phyloP scores from a whole-genome alignment of 768 basidiomycete genomes.

The Leccinum sublutescens region DNA sequence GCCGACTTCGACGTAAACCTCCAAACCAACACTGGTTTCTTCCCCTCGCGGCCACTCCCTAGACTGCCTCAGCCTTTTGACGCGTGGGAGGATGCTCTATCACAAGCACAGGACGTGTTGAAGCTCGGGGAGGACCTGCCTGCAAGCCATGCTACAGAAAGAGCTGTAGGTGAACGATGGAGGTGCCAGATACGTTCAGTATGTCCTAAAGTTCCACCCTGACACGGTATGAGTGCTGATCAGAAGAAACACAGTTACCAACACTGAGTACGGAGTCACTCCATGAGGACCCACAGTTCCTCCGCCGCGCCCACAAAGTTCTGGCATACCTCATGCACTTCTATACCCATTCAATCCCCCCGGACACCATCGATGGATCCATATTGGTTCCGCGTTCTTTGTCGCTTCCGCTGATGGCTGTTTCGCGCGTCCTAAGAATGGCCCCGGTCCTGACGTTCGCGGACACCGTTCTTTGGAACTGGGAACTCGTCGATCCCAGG shows the following conservation, averaged over 20 bases:
- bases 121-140: constrained; percentile 57
- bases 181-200: constrained; percentile 60
- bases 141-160: constrained; percentile 46
- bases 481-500: constrained; percentile 56
- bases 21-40: constrained; percentile 69
- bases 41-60: constrained; percentile 66
- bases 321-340: constrained; percentile 88
- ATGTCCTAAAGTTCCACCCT: constrained; percentile 31
- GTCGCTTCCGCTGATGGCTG: constrained; percentile 70
- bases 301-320: constrained; percentile 86
- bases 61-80: constrained; percentile 51
- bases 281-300: constrained; percentile 50
- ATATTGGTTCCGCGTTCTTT: constrained; percentile 72
- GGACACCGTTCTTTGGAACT: constrained; percentile 96
- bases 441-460: constrained; percentile 95
- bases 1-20: constrained; percentile 52
- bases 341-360: constrained; percentile 80
- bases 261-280: constrained; percentile 58
- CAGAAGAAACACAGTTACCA: constrained; percentile 55
- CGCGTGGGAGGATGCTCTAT: constrained; percentile 71
- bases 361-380: constrained; percentile 35
- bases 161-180: constrained; percentile 65
- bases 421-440: constrained; percentile 77
- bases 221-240: constrained; percentile 11
- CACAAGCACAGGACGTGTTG: constrained; percentile 50